A percentile compares a stretch with the other conserved stretches of the same genome.
Evolutionary conservation across 352 stramenopile species (phyloP).

Genomic region (Blastocystis sp.): DNA sequence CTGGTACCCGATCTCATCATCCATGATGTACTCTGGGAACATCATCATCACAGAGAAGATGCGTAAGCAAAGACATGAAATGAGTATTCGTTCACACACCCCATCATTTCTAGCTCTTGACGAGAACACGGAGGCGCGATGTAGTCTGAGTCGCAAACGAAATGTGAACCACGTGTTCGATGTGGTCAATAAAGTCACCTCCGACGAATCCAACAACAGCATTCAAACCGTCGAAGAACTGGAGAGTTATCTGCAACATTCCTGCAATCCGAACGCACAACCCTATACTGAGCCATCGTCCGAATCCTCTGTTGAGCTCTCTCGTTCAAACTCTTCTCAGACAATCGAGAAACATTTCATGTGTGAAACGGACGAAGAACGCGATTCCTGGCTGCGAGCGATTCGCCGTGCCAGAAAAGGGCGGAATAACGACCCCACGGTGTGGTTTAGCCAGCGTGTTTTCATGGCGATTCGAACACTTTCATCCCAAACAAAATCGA

Average conservation of each 20-base stretch:
- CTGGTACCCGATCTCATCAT: not conserved
- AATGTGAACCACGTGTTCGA: slow-evolving; percentile 16
- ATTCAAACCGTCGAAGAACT: not conserved
- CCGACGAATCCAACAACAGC: not conserved
- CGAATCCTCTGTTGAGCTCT: not conserved
- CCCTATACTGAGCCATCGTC: not conserved
- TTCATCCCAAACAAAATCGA: not conserved
- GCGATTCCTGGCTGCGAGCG: slow-evolving; percentile 27
- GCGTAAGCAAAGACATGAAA: not conserved
- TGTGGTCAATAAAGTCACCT: slow-evolving; percentile 1
- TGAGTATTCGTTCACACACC: not conserved
- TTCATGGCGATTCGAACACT: slow-evolving; percentile 20
- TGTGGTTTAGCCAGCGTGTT: slow-evolving; percentile 47
- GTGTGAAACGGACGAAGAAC: slow-evolving; percentile 34
- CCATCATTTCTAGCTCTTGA: slow-evolving; percentile 6
- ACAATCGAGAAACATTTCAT: slow-evolving; percentile 45
- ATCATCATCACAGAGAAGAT: slow-evolving; percentile 42
- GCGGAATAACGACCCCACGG: slow-evolving; percentile 5
- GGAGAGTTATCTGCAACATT: not conserved
- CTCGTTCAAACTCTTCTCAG: not conserved
- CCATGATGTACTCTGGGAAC: not conserved
- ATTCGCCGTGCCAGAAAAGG: not conserved
- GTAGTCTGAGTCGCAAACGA: not conserved
- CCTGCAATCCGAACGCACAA: not conserved
- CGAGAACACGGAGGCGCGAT: slow-evolving; percentile 33